Evolutionary conservation across 352 stramenopile species (phyloP).

Genomic region (Pythium periplocum): DNA sequence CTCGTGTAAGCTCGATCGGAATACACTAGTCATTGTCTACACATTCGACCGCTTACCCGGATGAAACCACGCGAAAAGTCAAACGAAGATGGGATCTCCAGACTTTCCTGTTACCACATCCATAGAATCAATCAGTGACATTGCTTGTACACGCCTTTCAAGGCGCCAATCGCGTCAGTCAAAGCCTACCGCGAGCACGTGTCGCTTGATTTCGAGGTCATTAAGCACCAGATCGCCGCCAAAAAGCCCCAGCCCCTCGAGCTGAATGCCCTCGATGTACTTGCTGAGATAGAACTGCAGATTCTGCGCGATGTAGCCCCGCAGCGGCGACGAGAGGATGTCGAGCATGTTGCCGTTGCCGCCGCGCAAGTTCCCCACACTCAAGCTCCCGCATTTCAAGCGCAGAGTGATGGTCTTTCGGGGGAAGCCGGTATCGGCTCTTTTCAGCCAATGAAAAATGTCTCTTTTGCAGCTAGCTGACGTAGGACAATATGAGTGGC

Average conservation of each 20-base stretch:
- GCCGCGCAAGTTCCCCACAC: neutral
- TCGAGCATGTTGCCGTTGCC: slow-evolving; percentile 52
- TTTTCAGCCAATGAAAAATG: neutral
- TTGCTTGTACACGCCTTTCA: too few relatives aligned
- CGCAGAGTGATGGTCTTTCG: slow-evolving; percentile 1
- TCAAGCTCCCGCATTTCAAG: neutral
- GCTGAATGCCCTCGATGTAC: slow-evolving; percentile 87
- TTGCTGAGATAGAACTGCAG: slow-evolving; percentile 88
- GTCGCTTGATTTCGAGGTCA: slow-evolving; percentile 85
- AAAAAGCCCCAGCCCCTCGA: slow-evolving; percentile 82
- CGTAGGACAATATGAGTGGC: too few relatives aligned
- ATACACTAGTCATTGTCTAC: neutral
- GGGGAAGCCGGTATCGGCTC: slow-evolving; percentile 4
- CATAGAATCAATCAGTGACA: neutral
- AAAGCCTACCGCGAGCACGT: slow-evolving; percentile 47
- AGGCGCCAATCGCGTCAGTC: too few relatives aligned
- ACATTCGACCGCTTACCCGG: slow-evolving; percentile 25
- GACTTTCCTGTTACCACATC: slow-evolving; percentile 42
- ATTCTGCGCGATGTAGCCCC: slow-evolving; percentile 82
- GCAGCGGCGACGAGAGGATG: slow-evolving; percentile 79
- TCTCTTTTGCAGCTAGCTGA: too few relatives aligned
- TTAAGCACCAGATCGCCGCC: slow-evolving; percentile 84
- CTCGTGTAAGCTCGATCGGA: neutral
- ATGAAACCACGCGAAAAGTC: slow-evolving; percentile 86
- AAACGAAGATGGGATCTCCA: slow-evolving; percentile 84